Evolutionary conservation across 805 yeast species (phyloP), one percentile per base, ranked within the genome.

Genomic region (Ogataea naganishii): DNA sequence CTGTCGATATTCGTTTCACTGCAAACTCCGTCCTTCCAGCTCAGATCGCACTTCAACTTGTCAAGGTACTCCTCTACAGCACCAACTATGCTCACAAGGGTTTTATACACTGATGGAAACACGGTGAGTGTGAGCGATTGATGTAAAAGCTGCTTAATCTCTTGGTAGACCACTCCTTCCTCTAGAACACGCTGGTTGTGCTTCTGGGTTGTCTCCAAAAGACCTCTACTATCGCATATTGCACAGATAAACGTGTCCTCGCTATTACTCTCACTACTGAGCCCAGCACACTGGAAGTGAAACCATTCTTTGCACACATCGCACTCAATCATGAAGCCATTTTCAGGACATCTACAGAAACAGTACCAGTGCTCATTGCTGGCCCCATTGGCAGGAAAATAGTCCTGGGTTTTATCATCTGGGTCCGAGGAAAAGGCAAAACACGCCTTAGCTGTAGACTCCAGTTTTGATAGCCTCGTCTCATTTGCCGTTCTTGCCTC

Each of bases 231-330:
- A 41, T 69, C 71, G 48, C 84, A 76, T 15, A 73, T 41, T 1
- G 78, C 68, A 52, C 84, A 76, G 10, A 63, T 49, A 39, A 64
- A 76, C 8, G 49, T 51, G n/a, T 52, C 59, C 20, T 57, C 50
- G 4, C 39, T 41, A 12, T 38, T 42, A 20, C 33, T 38, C 20
- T 34, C 34, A 17, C 40, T 45, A 23, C 37, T 35, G 23, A 60
- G 44, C 29, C 64, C 65, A 25, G 79, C 58, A 50, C 88, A 80
- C 11, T 51, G 53, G 26, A 68, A 64, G 46, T 80, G 88, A 44
- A 71, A 80, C 86, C 86, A 78, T 42, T 78, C 84, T 31, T 66
- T 60, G 49, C 89, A 80, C 12, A 49, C 53, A 38, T 78, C 86
- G 53, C 88, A 80, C 35, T 72, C 80, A 26, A 77, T 70, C 82